Conservation (phyloP, 148 eudicot genomes). For the Chenopodium berlandieri region DNA sequence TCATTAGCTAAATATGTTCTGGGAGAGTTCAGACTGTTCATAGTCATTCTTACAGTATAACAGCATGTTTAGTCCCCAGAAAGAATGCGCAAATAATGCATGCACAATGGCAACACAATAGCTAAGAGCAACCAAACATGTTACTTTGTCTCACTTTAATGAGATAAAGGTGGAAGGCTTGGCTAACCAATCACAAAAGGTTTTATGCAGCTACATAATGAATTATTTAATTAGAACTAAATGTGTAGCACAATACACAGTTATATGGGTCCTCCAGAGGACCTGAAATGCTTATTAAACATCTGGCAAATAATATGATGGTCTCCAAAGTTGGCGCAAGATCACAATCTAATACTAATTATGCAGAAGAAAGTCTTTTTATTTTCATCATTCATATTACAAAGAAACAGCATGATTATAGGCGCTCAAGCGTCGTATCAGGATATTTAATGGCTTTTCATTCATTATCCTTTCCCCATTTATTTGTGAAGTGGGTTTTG, state of each 20-base stretch:
- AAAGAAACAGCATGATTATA: background rate
- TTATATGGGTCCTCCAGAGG: background rate
- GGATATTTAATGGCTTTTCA: background rate
- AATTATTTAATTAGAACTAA: background rate
- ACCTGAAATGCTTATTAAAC: background rate
- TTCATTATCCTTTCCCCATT: too few species aligned
- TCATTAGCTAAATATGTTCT: background rate
- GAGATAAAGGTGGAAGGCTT: background rate
- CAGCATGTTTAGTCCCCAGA: background rate
- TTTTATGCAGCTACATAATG: background rate
- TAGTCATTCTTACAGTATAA: background rate
- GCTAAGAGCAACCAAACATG: constrained; percentile 15
- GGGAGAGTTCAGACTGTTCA: background rate
- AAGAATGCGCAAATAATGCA: background rate
- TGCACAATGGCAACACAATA: constrained; percentile 2
- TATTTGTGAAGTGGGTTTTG: background rate
- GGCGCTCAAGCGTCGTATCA: background rate
- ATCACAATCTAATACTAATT: background rate
- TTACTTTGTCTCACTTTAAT: constrained; percentile 1
- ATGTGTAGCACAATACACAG: background rate
- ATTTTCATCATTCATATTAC: background rate
- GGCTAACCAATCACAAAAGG: background rate
- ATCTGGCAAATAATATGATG: background rate
- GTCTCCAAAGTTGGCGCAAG: background rate
- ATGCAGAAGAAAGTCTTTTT: background rate